Evolutionary conservation across 257 asterid genomes (phyloP), one percentile per base, ranked within the genome.

Genomic region (Linaria vulgaris): DNA sequence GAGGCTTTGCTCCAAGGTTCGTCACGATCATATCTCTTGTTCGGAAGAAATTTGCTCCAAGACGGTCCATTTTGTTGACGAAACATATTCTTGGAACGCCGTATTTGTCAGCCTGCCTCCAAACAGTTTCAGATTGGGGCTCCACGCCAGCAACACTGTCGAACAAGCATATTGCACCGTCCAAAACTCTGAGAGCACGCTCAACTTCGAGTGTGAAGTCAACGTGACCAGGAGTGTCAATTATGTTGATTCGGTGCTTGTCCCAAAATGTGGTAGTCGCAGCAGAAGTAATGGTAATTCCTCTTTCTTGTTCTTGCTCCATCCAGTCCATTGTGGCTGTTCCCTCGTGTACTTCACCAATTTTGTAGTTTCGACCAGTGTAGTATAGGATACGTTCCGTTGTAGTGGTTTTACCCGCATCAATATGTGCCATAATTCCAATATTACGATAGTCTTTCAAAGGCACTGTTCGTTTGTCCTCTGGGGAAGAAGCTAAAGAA

Each of bases 291-390:
- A 92, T 92, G 38, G 96, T 89, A 27, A 92, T 92, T 50, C 99
- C 97, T 72, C 99, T 76, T 75, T 92, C 99, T 64, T 92, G 99
- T 70, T 92, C 99, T 71, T 89, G 99, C 81, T 92, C 99, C 99
- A 92, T 92, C 99, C 99, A 92, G 77, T 92, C 99, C 97, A 92
- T 92, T 0, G 99, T 89, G 61, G 99, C 97, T 23, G 99, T 92
- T 50, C 99, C 97, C 67, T 89, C 99, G 13, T 92, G 99, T 45
- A 92, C 99, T 74, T 92, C 99, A 15, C 99, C 99, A 7, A 92
- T 89, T 78, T 92, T 92, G 84, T 92, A 92, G 82, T 83, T 92
- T 75, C 87, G 72, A 15, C 99, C 99, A 1, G 99, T 92, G 63
- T 92, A 89, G 79, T 77, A 92, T 16, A 92, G 85, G 68, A 92